A percentile compares a stretch with the other conserved stretches of the same genome.
These are phyloP conservation scores for Circinella umbellata DNA, from an alignment of 371 early-diverging fungal genomes.

Conservation along the genomic window DNA sequence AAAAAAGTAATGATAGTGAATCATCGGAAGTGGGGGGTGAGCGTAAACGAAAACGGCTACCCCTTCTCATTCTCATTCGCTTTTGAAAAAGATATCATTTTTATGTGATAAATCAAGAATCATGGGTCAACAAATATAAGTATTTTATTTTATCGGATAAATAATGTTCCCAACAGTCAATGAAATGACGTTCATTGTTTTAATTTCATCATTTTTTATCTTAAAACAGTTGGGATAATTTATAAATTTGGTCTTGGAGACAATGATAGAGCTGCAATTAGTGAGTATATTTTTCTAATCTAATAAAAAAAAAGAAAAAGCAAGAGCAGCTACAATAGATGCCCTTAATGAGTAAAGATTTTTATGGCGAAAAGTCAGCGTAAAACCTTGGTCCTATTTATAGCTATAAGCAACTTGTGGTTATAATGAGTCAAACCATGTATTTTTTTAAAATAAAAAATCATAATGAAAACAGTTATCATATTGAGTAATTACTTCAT, in stretches of 20 bases:
- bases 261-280: conserved; percentile 20
- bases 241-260: conserved; percentile 10
- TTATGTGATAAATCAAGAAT: background rate
- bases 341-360: conserved; percentile 20
- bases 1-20: too few relatives aligned
- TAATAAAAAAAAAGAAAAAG: background rate
- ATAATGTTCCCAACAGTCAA: background rate
- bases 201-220: background rate
- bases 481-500: too few relatives aligned
- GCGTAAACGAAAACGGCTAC: too few relatives aligned
- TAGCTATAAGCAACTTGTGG: background rate
- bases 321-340: conserved; percentile 19
- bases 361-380: background rate
- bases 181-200: conserved; percentile 5
- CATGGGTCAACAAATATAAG: background rate
- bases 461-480: too few relatives aligned
- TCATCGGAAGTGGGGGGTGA: too few relatives aligned
- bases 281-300: background rate
- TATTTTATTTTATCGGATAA: background rate
- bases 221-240: background rate
- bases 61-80: too few relatives aligned
- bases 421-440: background rate
- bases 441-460: too few relatives aligned
- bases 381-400: too few relatives aligned
- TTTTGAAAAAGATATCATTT: background rate